phyloP scores from a whole-genome alignment of 805 yeast species.

The Candida piceae region DNA sequence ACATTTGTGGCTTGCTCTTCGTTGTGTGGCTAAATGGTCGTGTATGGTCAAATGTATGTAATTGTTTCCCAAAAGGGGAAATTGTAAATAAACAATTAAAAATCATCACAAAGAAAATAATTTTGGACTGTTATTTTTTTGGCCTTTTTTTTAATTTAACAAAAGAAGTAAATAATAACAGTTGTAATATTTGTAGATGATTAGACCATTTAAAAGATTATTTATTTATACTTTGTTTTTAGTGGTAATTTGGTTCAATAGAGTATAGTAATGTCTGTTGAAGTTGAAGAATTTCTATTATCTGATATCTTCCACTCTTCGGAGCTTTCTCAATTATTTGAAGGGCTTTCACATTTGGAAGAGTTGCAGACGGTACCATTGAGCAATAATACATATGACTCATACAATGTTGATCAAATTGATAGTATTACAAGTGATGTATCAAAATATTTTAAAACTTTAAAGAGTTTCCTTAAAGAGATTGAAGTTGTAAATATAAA shows the following conservation, averaged over 20 bases:
- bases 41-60: not conserved
- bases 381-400: not conserved
- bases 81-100: not conserved
- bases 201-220: no score
- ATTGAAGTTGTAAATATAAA: conserved; percentile 3
- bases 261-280: no score
- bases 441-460: not conserved
- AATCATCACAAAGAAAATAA: no score
- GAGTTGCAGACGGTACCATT: not conserved
- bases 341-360: not conserved
- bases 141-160: no score
- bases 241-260: no score
- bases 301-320: conserved; percentile 3
- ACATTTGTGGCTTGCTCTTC: no score
- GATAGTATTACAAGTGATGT: not conserved
- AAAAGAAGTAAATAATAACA: no score
- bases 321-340: not conserved
- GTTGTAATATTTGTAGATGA: no score
- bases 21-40: not conserved
- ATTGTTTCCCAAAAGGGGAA: not conserved
- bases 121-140: no score
- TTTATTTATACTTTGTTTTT: no score
- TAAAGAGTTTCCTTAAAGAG: conserved; percentile 3
- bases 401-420: not conserved
- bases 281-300: conserved; percentile 1